Conservation (phyloP, 1,139 yeast species). For the Candida pseudoviswanathii region DNA sequence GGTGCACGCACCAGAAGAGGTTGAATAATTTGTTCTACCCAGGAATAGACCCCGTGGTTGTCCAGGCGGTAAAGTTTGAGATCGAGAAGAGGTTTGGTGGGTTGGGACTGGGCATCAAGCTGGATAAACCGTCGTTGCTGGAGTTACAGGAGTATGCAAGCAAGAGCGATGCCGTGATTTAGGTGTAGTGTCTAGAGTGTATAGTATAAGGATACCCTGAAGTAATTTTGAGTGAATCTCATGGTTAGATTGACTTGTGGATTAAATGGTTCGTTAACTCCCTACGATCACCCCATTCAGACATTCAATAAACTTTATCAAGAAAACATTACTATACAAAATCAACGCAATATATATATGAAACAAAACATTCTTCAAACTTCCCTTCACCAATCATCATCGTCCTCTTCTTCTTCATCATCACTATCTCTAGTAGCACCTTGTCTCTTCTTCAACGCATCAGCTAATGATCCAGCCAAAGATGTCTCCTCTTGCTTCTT, state of each 20-base stretch:
- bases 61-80: background rate
- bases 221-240: too few species aligned
- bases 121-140: background rate
- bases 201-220: too few species aligned
- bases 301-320: too few species aligned
- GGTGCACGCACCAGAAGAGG: conserved; percentile 27
- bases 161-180: background rate
- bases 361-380: background rate
- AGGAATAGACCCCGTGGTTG: background rate
- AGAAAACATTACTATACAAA: background rate
- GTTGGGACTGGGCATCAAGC: background rate
- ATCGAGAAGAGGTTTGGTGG: background rate
- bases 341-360: background rate
- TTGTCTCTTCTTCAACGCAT: conserved; percentile 83
- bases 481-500: conserved; percentile 64
- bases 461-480: conserved; percentile 86
- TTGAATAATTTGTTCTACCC: conserved; percentile 29
- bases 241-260: too few species aligned
- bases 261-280: too few species aligned
- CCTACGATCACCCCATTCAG: too few species aligned
- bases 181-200: background rate
- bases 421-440: conserved; percentile 74
- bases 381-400: conserved; percentile 37
- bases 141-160: background rate
- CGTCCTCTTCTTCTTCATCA: conserved; percentile 78